Evolutionary conservation across 169 alveolate genomes (phyloP).

Genomic region (Perkinsus olseni): DNA sequence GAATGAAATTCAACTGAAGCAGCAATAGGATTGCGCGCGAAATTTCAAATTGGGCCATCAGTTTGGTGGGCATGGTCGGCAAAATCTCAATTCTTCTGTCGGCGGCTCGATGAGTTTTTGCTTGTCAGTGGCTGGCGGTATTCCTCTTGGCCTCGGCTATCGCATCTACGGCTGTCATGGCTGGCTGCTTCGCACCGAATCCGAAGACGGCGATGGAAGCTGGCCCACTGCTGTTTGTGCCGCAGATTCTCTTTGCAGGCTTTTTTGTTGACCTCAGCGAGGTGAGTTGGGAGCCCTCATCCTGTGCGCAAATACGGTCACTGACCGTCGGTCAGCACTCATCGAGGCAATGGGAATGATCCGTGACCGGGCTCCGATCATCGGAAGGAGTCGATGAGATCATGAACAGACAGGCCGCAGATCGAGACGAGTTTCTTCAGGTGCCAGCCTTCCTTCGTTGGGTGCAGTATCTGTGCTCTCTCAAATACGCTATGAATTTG

Average conservation of each 20-base stretch:
- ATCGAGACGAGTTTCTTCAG: neutral
- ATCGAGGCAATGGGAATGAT: no score
- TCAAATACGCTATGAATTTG: neutral
- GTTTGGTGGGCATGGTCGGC: no score
- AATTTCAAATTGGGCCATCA: no score
- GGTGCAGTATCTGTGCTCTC: neutral
- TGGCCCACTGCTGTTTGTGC: neutral
- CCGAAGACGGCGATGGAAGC: neutral
- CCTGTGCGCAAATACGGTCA: neutral
- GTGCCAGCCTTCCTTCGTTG: neutral
- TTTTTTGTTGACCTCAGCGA: neutral
- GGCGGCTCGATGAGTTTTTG: neutral
- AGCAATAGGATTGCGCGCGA: no score
- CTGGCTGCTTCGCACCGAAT: neutral
- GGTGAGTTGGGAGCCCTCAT: neutral
- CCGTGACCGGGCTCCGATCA: no score
- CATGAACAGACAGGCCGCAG: no score
- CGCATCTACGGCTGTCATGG: neutral
- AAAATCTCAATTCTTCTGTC: neutral
- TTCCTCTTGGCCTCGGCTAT: neutral
- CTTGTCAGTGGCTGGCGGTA: neutral
- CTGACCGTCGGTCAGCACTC: no score
- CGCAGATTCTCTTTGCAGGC: neutral
- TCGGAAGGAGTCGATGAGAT: no score
- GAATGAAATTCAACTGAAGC: no score